These are phyloP conservation scores for Wickerhamiella pararugosa DNA, from an alignment of 1,139 yeast genomes.

Conservation along the genomic window DNA sequence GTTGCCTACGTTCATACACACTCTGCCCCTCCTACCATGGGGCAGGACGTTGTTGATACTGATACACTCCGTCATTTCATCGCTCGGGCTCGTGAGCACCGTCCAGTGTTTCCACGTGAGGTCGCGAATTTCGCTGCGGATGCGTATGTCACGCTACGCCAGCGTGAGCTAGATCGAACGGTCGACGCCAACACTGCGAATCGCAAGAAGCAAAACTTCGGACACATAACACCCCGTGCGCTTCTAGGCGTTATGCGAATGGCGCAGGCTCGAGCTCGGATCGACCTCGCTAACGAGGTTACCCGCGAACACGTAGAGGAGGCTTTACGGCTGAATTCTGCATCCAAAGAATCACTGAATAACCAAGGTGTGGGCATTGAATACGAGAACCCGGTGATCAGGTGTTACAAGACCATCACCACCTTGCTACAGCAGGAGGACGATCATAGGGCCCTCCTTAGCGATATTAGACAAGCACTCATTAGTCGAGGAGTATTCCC, in stretches of 20 bases:
- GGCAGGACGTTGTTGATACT: conserved; percentile 56
- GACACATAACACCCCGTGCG: conserved; percentile 93
- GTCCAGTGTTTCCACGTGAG: conserved; percentile 77
- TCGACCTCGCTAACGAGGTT: conserved; percentile 65
- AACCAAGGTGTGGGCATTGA: conserved; percentile 15
- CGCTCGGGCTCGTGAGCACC: conserved; percentile 66
- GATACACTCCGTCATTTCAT: conserved; percentile 75
- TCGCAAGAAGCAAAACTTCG: conserved; percentile 62
- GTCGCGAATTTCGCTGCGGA: conserved; percentile 83
- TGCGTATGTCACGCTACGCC: conserved; percentile 81
- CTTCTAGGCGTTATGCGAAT: conserved; percentile 79
- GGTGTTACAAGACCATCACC: conserved; percentile 3
- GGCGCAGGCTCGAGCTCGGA: conserved; percentile 87
- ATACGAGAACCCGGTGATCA: conserved; percentile 1
- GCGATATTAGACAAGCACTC: conserved; percentile 1
- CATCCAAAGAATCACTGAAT: conserved; percentile 68
- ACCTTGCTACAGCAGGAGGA: neutral
- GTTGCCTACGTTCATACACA: conserved; percentile 95
- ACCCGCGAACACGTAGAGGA: conserved; percentile 81
- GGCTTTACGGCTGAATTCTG: conserved; percentile 74
- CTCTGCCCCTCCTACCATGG: conserved; percentile 68
- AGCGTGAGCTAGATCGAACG: conserved; percentile 37
- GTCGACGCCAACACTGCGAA: conserved; percentile 60
- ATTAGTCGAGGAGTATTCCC: neutral
- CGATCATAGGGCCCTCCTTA: conserved; percentile 1